These are phyloP conservation scores for Parietaria judaica DNA, from an alignment of 306 rosid species.

Conservation along the genomic window DNA sequence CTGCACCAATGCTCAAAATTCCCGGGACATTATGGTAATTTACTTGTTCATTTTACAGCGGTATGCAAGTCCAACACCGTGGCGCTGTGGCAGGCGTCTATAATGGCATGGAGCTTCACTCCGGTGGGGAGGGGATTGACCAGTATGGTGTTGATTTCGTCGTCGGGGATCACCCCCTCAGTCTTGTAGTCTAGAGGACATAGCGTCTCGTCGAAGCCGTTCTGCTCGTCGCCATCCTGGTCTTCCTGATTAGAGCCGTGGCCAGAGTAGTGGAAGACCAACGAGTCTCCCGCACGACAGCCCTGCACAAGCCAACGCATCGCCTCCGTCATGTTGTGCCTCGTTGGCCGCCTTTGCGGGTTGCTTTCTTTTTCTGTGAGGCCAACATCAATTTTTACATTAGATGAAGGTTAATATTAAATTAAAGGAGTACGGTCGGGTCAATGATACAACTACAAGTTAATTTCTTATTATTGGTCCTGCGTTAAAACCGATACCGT, in stretches of 20 bases:
- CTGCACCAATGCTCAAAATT: too few species aligned
- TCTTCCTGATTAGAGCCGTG: slow-evolving; percentile 41
- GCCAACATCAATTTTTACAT: neutral
- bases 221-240: slow-evolving; percentile 37
- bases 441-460: too few species aligned
- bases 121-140: slow-evolving; percentile 41
- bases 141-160: slow-evolving; percentile 39
- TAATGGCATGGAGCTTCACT: slow-evolving; percentile 40
- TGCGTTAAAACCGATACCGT: too few species aligned
- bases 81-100: slow-evolving; percentile 49
- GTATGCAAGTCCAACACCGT: slow-evolving; percentile 37
- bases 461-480: too few species aligned
- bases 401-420: neutral
- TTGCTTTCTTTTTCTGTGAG: slow-evolving; percentile 38
- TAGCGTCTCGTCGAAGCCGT: slow-evolving; percentile 42
- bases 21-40: neutral
- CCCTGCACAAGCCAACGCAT: slow-evolving; percentile 40
- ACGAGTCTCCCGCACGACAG: slow-evolving; percentile 41
- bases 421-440: neutral
- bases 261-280: slow-evolving; percentile 46
- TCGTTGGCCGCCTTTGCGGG: slow-evolving; percentile 26
- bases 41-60: slow-evolving; percentile 38
- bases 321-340: slow-evolving; percentile 36
- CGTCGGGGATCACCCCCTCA: slow-evolving; percentile 38
- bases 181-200: slow-evolving; percentile 34